Evolutionary conservation across 192 early-diverging fungal species (phyloP).

Genomic region (Endogone sp.): DNA sequence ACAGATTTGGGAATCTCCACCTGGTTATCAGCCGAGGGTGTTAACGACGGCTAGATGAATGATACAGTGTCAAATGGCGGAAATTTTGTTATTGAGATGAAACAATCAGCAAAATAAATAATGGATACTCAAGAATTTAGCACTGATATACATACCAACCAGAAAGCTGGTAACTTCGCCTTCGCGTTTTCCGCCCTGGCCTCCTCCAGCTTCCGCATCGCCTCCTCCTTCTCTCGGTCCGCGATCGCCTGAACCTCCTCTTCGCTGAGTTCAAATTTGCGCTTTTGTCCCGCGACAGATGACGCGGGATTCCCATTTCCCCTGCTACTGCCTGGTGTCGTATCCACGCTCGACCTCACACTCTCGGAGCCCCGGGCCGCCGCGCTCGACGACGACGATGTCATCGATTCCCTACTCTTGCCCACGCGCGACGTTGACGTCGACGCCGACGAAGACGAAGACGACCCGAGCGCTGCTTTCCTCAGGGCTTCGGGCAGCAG

Average conservation of each 20-base stretch:
- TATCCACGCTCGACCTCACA: background rate
- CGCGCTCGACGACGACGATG: background rate
- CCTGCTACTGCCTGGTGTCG: background rate
- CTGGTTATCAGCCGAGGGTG: constrained; percentile 54
- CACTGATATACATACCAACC: constrained; percentile 47
- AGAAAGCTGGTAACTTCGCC: constrained; percentile 61
- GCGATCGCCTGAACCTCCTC: constrained; percentile 23
- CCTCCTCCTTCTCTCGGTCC: constrained; percentile 25
- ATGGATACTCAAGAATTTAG: background rate
- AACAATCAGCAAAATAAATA: background rate
- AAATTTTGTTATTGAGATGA: background rate
- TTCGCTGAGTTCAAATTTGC: constrained; percentile 27
- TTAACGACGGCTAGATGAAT: constrained; percentile 59
- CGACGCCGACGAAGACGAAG: background rate
- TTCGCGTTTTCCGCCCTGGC: constrained; percentile 33
- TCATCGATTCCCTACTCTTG: constrained; percentile 11
- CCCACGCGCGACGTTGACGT: background rate
- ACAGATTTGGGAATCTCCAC: constrained; percentile 46
- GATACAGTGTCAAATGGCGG: background rate
- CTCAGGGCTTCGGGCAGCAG: constrained; percentile 22
- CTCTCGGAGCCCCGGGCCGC: too few relatives aligned
- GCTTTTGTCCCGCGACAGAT: constrained; percentile 26
- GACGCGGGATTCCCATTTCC: background rate
- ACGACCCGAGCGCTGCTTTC: background rate
- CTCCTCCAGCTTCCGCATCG: constrained; percentile 21